A percentile compares a stretch with the other conserved stretches of the same genome.
phyloP scores from a whole-genome alignment of 192 early-diverging fungal genomes.

The Dissophora globulifera region DNA sequence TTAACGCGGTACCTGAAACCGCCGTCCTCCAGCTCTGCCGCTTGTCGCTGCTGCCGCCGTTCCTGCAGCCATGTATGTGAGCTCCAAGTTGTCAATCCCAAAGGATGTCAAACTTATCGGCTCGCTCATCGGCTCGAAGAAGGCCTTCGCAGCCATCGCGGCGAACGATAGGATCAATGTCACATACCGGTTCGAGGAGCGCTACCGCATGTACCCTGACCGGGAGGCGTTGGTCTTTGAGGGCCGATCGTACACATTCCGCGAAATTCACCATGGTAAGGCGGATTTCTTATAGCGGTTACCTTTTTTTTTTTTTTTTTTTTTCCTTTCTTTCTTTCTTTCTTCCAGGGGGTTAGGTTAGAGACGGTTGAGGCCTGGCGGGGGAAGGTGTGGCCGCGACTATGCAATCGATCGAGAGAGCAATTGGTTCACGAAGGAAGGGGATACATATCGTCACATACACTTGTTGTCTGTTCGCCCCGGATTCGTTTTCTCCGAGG shows the following conservation, averaged over 20 bases:
- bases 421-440: too few species aligned
- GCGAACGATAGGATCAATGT: conserved; percentile 51
- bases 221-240: conserved; percentile 59
- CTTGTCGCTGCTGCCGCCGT: conserved; percentile 44
- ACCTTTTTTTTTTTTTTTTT: not conserved
- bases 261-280: conserved; percentile 58
- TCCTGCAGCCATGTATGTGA: conserved; percentile 58
- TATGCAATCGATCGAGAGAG: too few species aligned
- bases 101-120: conserved; percentile 46
- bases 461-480: too few species aligned
- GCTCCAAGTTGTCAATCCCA: conserved; percentile 52
- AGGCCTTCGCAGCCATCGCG: conserved; percentile 33
- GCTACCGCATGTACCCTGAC: conserved; percentile 46
- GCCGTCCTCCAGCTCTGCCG: conserved; percentile 15
- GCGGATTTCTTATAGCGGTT: not conserved
- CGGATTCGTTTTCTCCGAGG: not conserved
- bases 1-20: too few species aligned
- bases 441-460: too few species aligned
- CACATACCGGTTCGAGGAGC: conserved; percentile 56
- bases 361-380: too few species aligned
- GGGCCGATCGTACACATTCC: conserved; percentile 57
- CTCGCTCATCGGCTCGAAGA: conserved; percentile 14
- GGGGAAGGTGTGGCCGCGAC: too few species aligned
- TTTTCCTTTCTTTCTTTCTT: not conserved
- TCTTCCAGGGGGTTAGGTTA: too few species aligned